A percentile compares a stretch with the other conserved stretches of the same genome.
phyloP scores from a whole-genome alignment of 2,329 filamentous ascomycete genomes.

The Apiospora rasikravindrae region DNA sequence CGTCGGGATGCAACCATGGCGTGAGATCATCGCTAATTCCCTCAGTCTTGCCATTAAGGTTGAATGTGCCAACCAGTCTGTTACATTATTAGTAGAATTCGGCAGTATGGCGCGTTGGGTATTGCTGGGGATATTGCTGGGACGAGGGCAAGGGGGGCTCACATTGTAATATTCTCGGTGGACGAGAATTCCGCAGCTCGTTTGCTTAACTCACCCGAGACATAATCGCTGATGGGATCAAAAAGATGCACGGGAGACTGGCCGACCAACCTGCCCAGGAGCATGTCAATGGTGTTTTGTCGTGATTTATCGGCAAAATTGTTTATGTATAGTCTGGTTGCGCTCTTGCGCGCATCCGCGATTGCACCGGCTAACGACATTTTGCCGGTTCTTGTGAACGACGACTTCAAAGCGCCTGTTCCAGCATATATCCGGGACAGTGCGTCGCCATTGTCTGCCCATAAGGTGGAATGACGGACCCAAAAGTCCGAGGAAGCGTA shows the following conservation, averaged over 20 bases:
- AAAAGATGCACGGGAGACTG: conserved; percentile 85
- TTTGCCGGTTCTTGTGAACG: conserved; percentile 91
- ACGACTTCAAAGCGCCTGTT: conserved; percentile 93
- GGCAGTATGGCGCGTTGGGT: background rate
- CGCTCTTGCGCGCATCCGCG: conserved; percentile 94
- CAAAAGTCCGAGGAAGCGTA: conserved; percentile 81
- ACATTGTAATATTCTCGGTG: conserved; percentile 76
- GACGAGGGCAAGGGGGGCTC: conserved; percentile 36
- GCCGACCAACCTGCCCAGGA: conserved; percentile 83
- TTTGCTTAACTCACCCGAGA: conserved; percentile 75
- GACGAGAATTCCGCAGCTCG: conserved; percentile 76
- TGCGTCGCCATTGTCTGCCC: conserved; percentile 96
- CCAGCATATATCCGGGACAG: conserved; percentile 95
- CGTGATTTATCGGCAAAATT: conserved; percentile 94
- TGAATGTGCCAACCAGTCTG: conserved; percentile 82
- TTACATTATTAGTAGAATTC: conserved; percentile 29
- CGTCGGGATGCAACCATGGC: conserved; percentile 79
- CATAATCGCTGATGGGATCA: conserved; percentile 93
- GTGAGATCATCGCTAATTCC: conserved; percentile 82
- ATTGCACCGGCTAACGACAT: conserved; percentile 94
- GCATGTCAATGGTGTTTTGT: conserved; percentile 93
- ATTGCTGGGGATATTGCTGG: background rate
- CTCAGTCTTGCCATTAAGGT: conserved; percentile 85
- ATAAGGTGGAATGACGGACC: conserved; percentile 88
- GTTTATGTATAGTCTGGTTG: conserved; percentile 93